Evolutionary conservation across 148 eudicot species (phyloP), one percentile per base, ranked within the genome.

Genomic region (Vaccinium myrtillus): DNA sequence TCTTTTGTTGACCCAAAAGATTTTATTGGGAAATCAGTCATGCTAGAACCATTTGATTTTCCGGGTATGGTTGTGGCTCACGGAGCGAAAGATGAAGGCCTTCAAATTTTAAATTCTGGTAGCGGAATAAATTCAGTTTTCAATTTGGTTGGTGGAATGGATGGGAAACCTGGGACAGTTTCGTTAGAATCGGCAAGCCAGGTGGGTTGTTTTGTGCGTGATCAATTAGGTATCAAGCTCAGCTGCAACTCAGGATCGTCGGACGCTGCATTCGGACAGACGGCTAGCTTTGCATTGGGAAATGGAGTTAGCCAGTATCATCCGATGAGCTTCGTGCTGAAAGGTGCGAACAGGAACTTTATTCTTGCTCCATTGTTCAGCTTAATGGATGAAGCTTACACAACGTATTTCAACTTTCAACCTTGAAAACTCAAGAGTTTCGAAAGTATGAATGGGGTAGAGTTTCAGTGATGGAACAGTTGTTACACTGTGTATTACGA

Each of bases 311-410:
- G 91, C 84, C 77, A 88, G 50, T 94, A 94, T 83, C 87, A 93
- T 91, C 95, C 96, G 39, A 92, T 94, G 25, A 93, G 98, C 86
- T 97, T 97, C 80, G 85, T 95, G 65, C 96, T 94, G 0, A 95
- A 90, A 85, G 99, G 99, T 32, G 80, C 58, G 39, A 88, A 51
- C 19, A 88, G 98, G 81, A 91, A 92, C 83, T 97, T 93, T 74
- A 78, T 95, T 79, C 90, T 97, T 71, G 89, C 90, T 83, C 99
- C 99, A 48, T 82, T 97, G 14, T 15, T 88, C 30, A 91, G 91
- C 87, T 83, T 95, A 61, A 92, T 88, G 80, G 96, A 97, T 87
- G 99, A 97, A 87, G 87, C 82, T 76, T 95, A 95, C 55, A 93
- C 93, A 23, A 89, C 91, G 43, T 97, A 97, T 85, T 95, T 95